Conservation (phyloP, 441 rosid genomes). For the Euphorbia corollata region DNA sequence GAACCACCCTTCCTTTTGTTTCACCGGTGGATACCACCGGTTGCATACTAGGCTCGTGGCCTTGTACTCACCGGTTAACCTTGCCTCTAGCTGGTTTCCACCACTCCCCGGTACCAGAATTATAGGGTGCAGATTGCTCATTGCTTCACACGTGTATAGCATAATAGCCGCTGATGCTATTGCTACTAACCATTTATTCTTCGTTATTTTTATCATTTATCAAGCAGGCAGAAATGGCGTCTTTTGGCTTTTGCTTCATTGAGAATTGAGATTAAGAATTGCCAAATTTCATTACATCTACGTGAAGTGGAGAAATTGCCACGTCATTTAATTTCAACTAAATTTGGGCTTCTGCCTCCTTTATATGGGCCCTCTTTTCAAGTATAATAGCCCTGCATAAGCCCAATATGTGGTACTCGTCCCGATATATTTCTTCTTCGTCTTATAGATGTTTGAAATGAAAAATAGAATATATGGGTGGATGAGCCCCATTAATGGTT, state of each 20-base stretch:
- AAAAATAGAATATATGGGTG: too few relatives aligned
- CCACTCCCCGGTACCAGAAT: conserved; percentile 78
- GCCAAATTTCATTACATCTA: background rate
- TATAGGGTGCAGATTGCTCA: conserved; percentile 48
- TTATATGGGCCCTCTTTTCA: background rate
- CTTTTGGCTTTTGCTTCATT: background rate
- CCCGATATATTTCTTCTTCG: too few relatives aligned
- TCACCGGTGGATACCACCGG: conserved; percentile 44
- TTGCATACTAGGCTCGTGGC: conserved; percentile 46
- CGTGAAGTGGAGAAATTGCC: conserved; percentile 18
- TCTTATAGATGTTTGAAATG: too few relatives aligned
- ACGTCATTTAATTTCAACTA: background rate
- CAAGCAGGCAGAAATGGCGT: background rate
- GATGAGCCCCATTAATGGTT: too few relatives aligned
- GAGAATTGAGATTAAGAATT: background rate
- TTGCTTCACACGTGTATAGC: conserved; percentile 34
- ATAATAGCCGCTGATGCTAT: conserved; percentile 23
- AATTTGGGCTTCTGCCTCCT: background rate
- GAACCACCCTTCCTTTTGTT: conserved; percentile 68
- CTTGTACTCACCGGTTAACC: conserved; percentile 49
- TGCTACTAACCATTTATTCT: conserved; percentile 9
- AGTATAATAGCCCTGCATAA: too few relatives aligned
- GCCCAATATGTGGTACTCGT: too few relatives aligned
- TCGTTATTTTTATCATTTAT: too few relatives aligned
- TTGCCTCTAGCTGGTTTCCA: conserved; percentile 76